Evolutionary conservation across 148 eudicot genomes (phyloP), one percentile per base, ranked within the genome.

Genomic region (Rhododendron williamsianum): DNA sequence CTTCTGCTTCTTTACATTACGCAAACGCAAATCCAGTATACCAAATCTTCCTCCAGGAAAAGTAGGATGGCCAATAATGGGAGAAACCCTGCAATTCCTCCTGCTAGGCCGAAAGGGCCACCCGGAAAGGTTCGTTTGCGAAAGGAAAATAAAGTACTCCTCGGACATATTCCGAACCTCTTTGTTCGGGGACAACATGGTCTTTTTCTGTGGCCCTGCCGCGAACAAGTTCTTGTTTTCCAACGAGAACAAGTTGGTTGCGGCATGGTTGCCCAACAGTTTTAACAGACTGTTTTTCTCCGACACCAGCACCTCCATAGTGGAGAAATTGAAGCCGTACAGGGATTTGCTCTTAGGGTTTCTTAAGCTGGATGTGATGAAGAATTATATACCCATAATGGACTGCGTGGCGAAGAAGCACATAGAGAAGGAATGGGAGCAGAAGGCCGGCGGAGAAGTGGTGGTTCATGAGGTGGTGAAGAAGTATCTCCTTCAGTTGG

Each of bases 401-500:
- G 76, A 71, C 30, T 2, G 19, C 12, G 30, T 71, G 35, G 76
- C 38, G 27, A 33, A 13, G 76, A 5, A 5, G 38, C 76, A 71
- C 13, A 71, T 71, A 33, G 38, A 71, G 76, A 71, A 33, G 6
- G 76, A 71, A 33, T 71, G 76, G 76, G 76, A 71, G 15, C 19
- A 4, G 35, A 71, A 71, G 41, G 76, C 9, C 2, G n/a, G 41
- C 7, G 41, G 76, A 71, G 76, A 71, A 71, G 76, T 71, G 38
- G 76, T 71, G 76, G 76, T 71, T 71, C 76, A 71, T 71, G 76
- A 71, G 41, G 76, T 33, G 41, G 76, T 71, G 76, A 71, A 71
- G 76, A 71, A 33, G 38, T 71, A 71, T 71, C 36, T 33, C 19
- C 38, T 71, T 71, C 36, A 71, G 36, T 5, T 71, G 38, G 76